Percentiles rank a stretch among this genome's conserved stretches.
Conservation (phyloP, 2,329 filamentous ascomycete genomes). For the Trichophyton equinum region DNA sequence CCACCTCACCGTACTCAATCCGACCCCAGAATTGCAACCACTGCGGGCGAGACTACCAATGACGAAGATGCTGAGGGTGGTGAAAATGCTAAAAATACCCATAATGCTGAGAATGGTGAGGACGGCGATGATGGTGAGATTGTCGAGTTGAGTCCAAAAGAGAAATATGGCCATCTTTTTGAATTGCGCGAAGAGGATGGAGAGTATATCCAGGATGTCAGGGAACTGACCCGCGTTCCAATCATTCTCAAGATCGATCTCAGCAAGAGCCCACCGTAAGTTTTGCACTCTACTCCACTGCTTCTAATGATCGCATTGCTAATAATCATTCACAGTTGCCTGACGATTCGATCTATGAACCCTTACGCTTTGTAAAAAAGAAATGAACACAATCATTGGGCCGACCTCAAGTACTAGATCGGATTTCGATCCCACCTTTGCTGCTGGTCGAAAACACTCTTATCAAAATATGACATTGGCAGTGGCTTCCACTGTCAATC, state of each 20-base stretch:
- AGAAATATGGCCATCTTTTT: constrained; percentile 90
- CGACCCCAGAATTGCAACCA: constrained; percentile 75
- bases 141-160: constrained; percentile 42
- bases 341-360: constrained; percentile 41
- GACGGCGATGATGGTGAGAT: no score
- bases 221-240: constrained; percentile 94
- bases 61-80: constrained; percentile 30
- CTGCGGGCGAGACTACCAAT: constrained; percentile 56
- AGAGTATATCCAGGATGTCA: constrained; percentile 95
- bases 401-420: background rate
- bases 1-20: constrained; percentile 79
- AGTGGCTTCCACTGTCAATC: background rate
- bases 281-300: background rate
- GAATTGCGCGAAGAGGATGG: constrained; percentile 81
- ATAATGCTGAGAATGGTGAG: no score
- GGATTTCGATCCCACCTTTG: background rate
- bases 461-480: background rate
- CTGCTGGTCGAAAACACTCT: background rate
- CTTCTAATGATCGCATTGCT: background rate
- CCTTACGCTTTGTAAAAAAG: constrained; percentile 35
- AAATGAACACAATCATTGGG: background rate
- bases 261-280: constrained; percentile 98
- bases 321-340: constrained; percentile 24
- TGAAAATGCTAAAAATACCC: constrained; percentile 50
- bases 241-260: constrained; percentile 97